phyloP scores from a whole-genome alignment of 2,329 filamentous ascomycete genomes.

The Colletotrichum noveboracense region DNA sequence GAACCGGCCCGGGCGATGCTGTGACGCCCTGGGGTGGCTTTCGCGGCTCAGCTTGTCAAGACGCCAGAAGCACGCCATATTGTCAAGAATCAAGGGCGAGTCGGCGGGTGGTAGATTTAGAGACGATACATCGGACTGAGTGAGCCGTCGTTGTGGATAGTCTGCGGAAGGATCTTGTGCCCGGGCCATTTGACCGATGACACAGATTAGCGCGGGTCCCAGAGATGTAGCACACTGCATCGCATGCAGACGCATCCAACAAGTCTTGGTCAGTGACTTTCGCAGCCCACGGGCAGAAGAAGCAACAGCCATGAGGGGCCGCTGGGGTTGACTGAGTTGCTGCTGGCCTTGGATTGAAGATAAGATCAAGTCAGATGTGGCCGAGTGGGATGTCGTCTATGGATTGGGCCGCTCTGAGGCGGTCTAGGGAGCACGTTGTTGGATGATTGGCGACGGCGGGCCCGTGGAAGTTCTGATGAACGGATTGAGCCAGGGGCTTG shows the following conservation, averaged over 20 bases:
- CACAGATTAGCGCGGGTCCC: neutral
- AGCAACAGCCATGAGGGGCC: neutral
- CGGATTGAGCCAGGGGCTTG: constrained; percentile 1
- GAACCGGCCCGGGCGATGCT: neutral
- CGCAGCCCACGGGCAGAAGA: neutral
- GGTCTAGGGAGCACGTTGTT: constrained; percentile 23
- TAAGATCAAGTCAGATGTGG: neutral
- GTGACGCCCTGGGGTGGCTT: neutral
- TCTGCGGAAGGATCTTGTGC: neutral
- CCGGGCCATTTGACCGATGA: neutral
- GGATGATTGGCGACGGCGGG: constrained; percentile 21
- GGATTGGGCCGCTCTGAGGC: constrained; percentile 11
- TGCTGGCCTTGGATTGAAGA: neutral
- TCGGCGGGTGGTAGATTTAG: neutral
- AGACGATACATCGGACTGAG: neutral
- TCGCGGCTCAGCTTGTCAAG: neutral
- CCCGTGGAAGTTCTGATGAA: neutral
- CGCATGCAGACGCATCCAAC: neutral
- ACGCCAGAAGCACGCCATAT: constrained; percentile 11
- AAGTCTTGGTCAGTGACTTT: neutral
- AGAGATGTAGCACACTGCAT: neutral
- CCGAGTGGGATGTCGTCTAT: neutral
- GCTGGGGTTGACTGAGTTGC: neutral
- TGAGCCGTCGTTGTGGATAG: neutral
- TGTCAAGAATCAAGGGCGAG: neutral